phyloP scores from a whole-genome alignment of 768 basidiomycete genomes.

The Termitomyces sp. region DNA sequence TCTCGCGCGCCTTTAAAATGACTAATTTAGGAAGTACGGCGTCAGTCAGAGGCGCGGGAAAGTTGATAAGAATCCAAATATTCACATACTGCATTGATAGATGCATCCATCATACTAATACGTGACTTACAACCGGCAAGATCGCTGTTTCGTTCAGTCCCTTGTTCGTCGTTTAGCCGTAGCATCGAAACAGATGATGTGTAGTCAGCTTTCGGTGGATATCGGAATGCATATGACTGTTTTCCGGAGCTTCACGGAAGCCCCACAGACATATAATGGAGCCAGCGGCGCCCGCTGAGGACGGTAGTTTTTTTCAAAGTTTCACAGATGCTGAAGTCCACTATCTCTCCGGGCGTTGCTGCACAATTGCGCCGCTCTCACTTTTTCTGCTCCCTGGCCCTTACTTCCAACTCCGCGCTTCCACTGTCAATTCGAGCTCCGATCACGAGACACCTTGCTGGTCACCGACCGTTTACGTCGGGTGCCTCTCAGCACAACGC shows the following conservation, averaged over 20 bases:
- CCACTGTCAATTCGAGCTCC: neutral
- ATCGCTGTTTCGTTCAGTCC: neutral
- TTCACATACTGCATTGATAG: neutral
- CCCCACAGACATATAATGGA: slow-evolving; percentile 10
- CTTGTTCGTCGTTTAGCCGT: neutral
- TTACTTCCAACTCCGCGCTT: neutral
- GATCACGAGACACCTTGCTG: neutral
- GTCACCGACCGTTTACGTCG: slow-evolving; percentile 16
- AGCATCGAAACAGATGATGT: neutral
- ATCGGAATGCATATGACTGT: slow-evolving; percentile 4
- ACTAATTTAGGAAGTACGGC: neutral
- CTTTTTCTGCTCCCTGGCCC: slow-evolving; percentile 6
- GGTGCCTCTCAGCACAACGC: slow-evolving; percentile 6
- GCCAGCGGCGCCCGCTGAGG: neutral
- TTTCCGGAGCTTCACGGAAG: slow-evolving; percentile 15
- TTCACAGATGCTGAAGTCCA: slow-evolving; percentile 11
- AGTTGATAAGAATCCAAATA: neutral
- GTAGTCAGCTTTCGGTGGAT: slow-evolving; percentile 7
- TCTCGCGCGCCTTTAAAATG: neutral
- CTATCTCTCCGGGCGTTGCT: slow-evolving; percentile 5
- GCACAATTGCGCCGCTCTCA: slow-evolving; percentile 10
- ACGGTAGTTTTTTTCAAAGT: neutral
- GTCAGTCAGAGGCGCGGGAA: neutral
- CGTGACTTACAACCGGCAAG: neutral
- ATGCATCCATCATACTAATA: neutral